A percentile compares a stretch with the other conserved stretches of the same genome.
These are phyloP conservation scores for Stachybotrys echinatus DNA, from an alignment of 2,329 filamentous ascomycete genomes.

Conservation along the genomic window DNA sequence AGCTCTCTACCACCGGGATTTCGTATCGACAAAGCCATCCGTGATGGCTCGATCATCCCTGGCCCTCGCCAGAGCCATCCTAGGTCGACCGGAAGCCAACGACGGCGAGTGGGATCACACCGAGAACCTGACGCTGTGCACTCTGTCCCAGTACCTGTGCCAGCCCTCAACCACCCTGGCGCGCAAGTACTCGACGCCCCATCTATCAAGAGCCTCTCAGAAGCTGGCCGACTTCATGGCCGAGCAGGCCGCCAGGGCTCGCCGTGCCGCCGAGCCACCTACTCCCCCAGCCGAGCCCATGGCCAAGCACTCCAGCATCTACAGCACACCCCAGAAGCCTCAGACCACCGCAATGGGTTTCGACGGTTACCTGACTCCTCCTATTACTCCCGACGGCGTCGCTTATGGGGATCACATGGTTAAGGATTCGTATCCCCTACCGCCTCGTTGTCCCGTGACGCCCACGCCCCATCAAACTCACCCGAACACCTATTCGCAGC, in stretches of 20 bases:
- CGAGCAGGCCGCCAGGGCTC: constrained; percentile 51
- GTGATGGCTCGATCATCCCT: constrained; percentile 85
- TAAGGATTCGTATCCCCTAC: constrained; percentile 42
- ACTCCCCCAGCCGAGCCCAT: constrained; percentile 53
- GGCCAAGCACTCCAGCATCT: constrained; percentile 54
- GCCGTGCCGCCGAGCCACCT: constrained; percentile 46
- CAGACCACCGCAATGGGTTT: constrained; percentile 58
- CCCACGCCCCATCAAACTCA: constrained; percentile 49
- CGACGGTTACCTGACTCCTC: constrained; percentile 77
- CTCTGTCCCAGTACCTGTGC: constrained; percentile 54
- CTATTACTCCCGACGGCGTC: constrained; percentile 73
- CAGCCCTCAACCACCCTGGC: constrained; percentile 53
- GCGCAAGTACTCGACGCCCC: constrained; percentile 53
- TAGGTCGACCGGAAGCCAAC: constrained; percentile 71
- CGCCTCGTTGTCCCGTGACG: constrained; percentile 56
- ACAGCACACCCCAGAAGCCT: constrained; percentile 75
- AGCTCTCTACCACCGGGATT: constrained; percentile 92
- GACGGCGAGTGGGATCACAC: constrained; percentile 72
- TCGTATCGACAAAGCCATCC: constrained; percentile 87
- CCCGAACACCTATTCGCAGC: constrained; percentile 23
- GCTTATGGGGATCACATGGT: constrained; percentile 42
- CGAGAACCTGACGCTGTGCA: constrained; percentile 61
- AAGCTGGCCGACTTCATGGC: constrained; percentile 55
- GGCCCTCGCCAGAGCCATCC: constrained; percentile 79
- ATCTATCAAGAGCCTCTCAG: constrained; percentile 47